Base-by-base conservation (phyloP, 164 flowering plant species). In the Brasenia schreberi region DNA sequence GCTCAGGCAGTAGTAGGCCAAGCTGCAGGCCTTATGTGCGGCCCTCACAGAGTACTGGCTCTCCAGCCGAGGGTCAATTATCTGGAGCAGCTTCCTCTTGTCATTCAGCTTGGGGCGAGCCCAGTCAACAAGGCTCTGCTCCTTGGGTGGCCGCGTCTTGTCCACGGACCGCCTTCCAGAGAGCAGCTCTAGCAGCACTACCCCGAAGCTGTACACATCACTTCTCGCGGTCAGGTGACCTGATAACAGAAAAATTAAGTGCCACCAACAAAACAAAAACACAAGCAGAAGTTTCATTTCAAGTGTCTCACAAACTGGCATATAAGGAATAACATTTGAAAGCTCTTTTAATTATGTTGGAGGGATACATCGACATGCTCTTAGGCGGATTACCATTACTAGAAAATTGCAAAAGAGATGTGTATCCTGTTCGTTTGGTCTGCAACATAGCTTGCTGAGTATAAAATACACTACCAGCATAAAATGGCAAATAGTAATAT, bases 121-220 rank as follows among this genome's bases (percentile, higher is more conserved):
- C 98, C 97, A 94, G 68, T 94, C 98, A 19, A 94, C 97, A 80
- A 94, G 72, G 76, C 83, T 90, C 78, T 90, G 96, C 79, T 94
- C 96, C 76, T 77, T 91, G 79, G 89, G 79, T 2, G 97, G 95
- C 59, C 96, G 86, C 1, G 95, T 86, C 81, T 89, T 94, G 79
- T 94, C 97, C 65, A 94, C 90, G 4, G 98, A 89, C 69, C 77
- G 85, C 73, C 93, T 79, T 42, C 97, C 98, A 0, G 97, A 90
- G 73, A 93, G 77, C 19, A 93, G 83, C 82, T 93, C 98, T 42
- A 93, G 79, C 62, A 93, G 98, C 65, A 93, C 97, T 23, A 92
- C 98, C 17, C 97, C 98, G 70, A 93, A 93, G 81, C 98, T 93
- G 81, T 90, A 88, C 61, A 93, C 96, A 73, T 93, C 98, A 65